These are phyloP conservation scores for Exophiala aquamarina DNA, from an alignment of 2,329 filamentous ascomycete genomes.

Conservation along the genomic window DNA sequence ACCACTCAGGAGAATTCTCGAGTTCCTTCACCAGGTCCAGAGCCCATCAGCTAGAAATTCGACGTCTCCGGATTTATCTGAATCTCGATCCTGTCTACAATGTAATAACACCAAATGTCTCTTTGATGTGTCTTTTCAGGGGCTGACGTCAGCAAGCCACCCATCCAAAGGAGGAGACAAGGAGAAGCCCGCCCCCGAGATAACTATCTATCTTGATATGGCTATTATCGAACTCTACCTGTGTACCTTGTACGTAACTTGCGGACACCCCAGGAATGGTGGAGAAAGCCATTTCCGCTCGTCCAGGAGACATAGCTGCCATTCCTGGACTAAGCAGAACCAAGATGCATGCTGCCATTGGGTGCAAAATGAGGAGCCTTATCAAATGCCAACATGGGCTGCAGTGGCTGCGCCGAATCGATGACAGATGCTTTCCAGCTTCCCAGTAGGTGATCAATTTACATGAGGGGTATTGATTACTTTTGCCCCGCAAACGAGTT, in stretches of 20 bases:
- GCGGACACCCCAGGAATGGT: slow-evolving; percentile 8
- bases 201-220: slow-evolving; percentile 1
- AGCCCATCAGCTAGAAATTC: not conserved
- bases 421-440: slow-evolving; percentile 3
- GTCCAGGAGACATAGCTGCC: slow-evolving; percentile 21
- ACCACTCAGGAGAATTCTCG: slow-evolving; percentile 17
- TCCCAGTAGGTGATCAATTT: slow-evolving; percentile 17
- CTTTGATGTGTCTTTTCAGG: no score
- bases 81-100: not conserved
- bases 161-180: slow-evolving; percentile 2
- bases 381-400: slow-evolving; percentile 18
- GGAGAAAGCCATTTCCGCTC: slow-evolving; percentile 18
- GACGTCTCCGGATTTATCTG: not conserved
- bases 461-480: slow-evolving; percentile 19
- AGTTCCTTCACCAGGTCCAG: slow-evolving; percentile 10
- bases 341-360: slow-evolving; percentile 11
- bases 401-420: slow-evolving; percentile 4
- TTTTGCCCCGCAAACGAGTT: slow-evolving; percentile 20
- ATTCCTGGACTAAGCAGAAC: slow-evolving; percentile 16
- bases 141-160: not conserved
- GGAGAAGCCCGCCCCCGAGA: slow-evolving; percentile 22
- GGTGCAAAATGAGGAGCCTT: slow-evolving; percentile 15
- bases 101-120: no score
- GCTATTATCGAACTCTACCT: not conserved
- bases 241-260: slow-evolving; percentile 19